These are phyloP conservation scores for Fennellomyces sp. DNA, from an alignment of 371 early-diverging fungal genomes.

Conservation along the genomic window DNA sequence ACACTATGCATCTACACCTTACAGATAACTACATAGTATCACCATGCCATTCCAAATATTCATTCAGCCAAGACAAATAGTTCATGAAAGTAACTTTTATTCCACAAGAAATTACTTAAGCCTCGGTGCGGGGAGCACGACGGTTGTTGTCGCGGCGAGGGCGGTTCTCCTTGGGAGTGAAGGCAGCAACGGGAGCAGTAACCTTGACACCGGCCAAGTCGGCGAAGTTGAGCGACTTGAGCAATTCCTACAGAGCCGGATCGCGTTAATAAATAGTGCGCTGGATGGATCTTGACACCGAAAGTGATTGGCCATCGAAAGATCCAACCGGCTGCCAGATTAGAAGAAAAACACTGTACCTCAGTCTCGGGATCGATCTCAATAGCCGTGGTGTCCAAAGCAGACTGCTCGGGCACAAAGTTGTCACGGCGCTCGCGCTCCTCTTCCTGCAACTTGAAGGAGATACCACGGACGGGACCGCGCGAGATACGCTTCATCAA, in stretches of 20 bases:
- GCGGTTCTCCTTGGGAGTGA: constrained; percentile 18
- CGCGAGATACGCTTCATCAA: constrained; percentile 99
- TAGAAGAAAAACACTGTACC: constrained; percentile 22
- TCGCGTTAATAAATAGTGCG: constrained; percentile 9
- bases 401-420: constrained; percentile 98
- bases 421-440: constrained; percentile 99
- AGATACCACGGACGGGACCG: constrained; percentile 99
- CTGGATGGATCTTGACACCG: constrained; percentile 41
- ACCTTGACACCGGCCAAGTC: constrained; percentile 70
- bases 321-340: constrained; percentile 29
- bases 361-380: constrained; percentile 95
- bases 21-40: too few species aligned
- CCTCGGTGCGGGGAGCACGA: constrained; percentile 8
- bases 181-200: constrained; percentile 35
- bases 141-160: constrained; percentile 6
- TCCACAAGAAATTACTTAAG: background rate
- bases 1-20: too few species aligned
- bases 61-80: background rate
- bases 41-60: background rate
- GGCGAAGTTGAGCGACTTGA: constrained; percentile 94
- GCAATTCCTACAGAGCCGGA: constrained; percentile 69
- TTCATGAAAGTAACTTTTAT: background rate
- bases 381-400: constrained; percentile 90
- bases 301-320: constrained; percentile 37
- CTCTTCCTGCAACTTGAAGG: constrained; percentile 99